Conservation (phyloP, 2,329 filamentous ascomycete species). For the Metarhizium guizhouense region DNA sequence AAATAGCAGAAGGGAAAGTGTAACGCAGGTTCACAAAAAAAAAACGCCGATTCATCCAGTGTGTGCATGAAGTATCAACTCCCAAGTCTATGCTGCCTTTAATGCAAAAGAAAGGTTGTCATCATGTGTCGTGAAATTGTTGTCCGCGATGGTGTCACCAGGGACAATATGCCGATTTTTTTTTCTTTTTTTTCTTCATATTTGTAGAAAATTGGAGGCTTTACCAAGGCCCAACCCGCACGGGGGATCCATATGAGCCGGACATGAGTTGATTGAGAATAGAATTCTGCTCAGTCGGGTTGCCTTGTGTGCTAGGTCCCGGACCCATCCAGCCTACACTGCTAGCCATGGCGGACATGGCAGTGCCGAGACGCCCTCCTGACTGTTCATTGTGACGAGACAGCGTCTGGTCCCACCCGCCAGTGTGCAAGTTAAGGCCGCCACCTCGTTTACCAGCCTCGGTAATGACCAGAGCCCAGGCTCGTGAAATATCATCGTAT, state of each 20-base stretch:
- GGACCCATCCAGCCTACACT: constrained; percentile 71
- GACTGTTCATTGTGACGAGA: constrained; percentile 82
- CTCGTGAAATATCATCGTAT: constrained; percentile 91
- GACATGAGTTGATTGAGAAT: constrained; percentile 55
- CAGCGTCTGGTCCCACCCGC: constrained; percentile 85
- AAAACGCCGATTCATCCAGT: constrained; percentile 24
- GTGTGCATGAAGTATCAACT: constrained; percentile 18
- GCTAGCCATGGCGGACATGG: constrained; percentile 65
- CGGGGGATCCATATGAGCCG: constrained; percentile 49
- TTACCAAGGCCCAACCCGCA: constrained; percentile 55
- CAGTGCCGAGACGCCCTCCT: constrained; percentile 69
- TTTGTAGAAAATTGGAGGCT: neutral
- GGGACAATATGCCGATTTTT: constrained; percentile 2
- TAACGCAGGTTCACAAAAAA: neutral
- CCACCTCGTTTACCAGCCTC: constrained; percentile 87
- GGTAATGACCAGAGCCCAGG: constrained; percentile 84
- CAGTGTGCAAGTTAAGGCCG: constrained; percentile 81
- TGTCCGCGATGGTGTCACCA: constrained; percentile 14
- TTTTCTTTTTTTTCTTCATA: neutral
- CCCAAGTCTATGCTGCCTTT: constrained; percentile 27
- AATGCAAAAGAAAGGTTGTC: constrained; percentile 24
- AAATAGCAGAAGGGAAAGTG: neutral
- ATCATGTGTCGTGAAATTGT: constrained; percentile 17
- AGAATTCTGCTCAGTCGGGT: constrained; percentile 38
- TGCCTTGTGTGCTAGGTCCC: constrained; percentile 16